Base-by-base conservation (phyloP, 495 filamentous ascomycete genomes). In the Glarea lozoyensis region DNA sequence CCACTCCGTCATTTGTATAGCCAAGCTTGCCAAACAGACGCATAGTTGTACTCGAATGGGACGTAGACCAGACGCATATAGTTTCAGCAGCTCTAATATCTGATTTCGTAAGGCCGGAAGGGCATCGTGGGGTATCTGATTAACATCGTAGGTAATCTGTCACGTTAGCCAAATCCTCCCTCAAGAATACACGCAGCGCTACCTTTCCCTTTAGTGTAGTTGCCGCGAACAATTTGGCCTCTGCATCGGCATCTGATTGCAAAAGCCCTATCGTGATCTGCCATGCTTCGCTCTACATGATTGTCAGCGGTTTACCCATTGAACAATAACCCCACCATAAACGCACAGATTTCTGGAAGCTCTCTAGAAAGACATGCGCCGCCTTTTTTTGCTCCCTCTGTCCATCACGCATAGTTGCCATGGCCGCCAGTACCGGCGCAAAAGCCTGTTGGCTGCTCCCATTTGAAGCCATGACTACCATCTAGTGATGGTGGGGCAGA, bases 201-300 rank as follows among this genome's bases (percentile, higher is more conserved):
- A 96, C 92, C 81, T 99, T 99, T 64, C 92, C 93, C 68, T 93
- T 95, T 57, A 99, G 67, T 33, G 92, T 97, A 21, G 88, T 95
- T 40, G 93, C 92, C 5, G 93, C 92, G 62, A 99, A 99, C 46
- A 97, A 68, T 64, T 90, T 93, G 18, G 84, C 84, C 58, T 93
- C 88, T 21, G 81, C 70, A 43, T 86, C 78, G 31, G 79, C 75
- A 34, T 78, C 60, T 13, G 83, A 80, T 60, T 94, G 85, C 48
- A 99, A 64, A 46, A 99, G 81, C 34, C 77, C 74, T 57, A 94
- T 82, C 34, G 86, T 94, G 11, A 79, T 78, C 12, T 79, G 81
- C 92, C 92, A 99, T 45, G 92, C 93, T 54, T 87, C 82, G 58
- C 86, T 60, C 86, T 90, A 63, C 37, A 29, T 16, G 30, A 33